phyloP scores from a whole-genome alignment of 2,329 filamentous ascomycete species.

The Beauveria asiatica region DNA sequence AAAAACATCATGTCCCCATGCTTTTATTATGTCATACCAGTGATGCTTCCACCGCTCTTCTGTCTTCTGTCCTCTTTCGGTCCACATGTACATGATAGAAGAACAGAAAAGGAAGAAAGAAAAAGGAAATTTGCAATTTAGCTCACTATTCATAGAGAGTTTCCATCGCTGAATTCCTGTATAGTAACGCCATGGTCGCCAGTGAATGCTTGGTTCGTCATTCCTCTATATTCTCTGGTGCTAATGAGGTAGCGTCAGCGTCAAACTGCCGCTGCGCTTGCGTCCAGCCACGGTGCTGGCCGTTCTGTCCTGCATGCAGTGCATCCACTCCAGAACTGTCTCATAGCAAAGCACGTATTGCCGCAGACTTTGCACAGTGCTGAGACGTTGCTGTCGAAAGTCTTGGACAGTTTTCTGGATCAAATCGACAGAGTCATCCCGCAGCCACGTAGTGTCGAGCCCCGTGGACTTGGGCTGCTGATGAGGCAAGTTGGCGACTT shows the following conservation, averaged over 20 bases:
- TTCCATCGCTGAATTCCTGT: background rate
- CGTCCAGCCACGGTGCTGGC: conserved; percentile 10
- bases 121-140: background rate
- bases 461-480: background rate
- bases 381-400: conserved; percentile 78
- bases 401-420: conserved; percentile 84
- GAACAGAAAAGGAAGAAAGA: background rate
- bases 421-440: conserved; percentile 63
- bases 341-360: conserved; percentile 98
- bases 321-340: conserved; percentile 81
- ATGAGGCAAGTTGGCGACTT: conserved; percentile 2
- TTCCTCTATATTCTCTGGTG: background rate
- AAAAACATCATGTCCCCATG: background rate
- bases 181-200: background rate
- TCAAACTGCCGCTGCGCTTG: conserved; percentile 17
- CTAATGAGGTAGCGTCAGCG: conserved; percentile 4
- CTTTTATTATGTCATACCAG: background rate
- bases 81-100: background rate
- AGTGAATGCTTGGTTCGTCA: background rate
- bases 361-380: conserved; percentile 91
- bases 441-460: conserved; percentile 55
- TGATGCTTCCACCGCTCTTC: background rate
- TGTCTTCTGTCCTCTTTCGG: background rate
- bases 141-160: background rate
- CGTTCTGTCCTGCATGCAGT: conserved; percentile 33